A percentile compares a stretch with the other conserved stretches of the same genome.
phyloP scores from a whole-genome alignment of 495 filamentous ascomycete species.

The Wilcoxina mikolae region DNA sequence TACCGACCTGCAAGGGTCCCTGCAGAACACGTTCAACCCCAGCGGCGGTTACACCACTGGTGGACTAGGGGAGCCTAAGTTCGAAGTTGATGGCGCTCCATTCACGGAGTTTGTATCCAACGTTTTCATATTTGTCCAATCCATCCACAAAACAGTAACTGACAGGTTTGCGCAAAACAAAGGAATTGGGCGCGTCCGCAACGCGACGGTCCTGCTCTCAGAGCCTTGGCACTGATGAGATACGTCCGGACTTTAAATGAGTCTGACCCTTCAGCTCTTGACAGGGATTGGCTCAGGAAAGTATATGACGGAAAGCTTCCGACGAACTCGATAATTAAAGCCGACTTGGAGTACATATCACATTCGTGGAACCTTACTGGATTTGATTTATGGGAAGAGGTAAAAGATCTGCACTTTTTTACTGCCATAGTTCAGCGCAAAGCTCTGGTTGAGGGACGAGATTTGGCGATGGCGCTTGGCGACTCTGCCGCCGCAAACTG shows the following conservation, averaged over 20 bases:
- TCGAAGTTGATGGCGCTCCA: conserved; percentile 41
- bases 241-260: conserved; percentile 28
- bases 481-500: conserved; percentile 33
- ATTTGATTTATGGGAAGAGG: conserved; percentile 62
- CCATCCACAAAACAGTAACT: neutral
- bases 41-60: conserved; percentile 25
- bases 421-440: conserved; percentile 36
- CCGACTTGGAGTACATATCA: conserved; percentile 56
- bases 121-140: neutral
- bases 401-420: conserved; percentile 46
- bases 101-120: conserved; percentile 32
- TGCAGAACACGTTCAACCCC: conserved; percentile 21
- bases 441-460: conserved; percentile 50
- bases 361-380: conserved; percentile 49
- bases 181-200: conserved; percentile 53
- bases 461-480: conserved; percentile 36
- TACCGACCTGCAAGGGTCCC: conserved; percentile 28
- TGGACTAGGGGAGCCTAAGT: conserved; percentile 46
- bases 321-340: conserved; percentile 47
- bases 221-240: conserved; percentile 45
- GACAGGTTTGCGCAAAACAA: conserved; percentile 1
- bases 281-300: conserved; percentile 24
- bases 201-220: conserved; percentile 53
- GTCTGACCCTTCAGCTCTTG: conserved; percentile 27
- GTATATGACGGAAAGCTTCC: conserved; percentile 35